Conservation (phyloP, 768 basidiomycete genomes). For the Pseudohyphozyma bogoriensis region DNA sequence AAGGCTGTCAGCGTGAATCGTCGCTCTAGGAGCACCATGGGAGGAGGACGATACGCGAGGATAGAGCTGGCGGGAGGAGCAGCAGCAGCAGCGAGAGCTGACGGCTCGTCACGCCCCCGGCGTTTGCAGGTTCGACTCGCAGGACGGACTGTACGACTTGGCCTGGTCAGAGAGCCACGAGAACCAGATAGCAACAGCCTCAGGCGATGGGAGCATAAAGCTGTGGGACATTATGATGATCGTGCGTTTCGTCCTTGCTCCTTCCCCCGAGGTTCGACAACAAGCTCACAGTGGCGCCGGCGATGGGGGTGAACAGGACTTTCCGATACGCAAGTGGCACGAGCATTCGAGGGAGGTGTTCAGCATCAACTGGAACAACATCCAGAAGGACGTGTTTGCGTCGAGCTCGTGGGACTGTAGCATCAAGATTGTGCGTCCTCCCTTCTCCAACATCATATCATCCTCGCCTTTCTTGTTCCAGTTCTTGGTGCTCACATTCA, state of each 20-base stretch:
- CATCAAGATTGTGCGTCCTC: constrained; percentile 65
- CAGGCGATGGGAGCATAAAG: constrained; percentile 80
- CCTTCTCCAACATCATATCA: not conserved
- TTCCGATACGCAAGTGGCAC: constrained; percentile 83
- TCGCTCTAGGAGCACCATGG: constrained; percentile 48
- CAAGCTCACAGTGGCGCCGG: not conserved
- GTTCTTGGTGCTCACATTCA: too few species aligned
- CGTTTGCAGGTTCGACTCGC: constrained; percentile 63
- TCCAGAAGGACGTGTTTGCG: constrained; percentile 74
- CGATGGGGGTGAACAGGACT: too few species aligned
- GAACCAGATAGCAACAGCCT: constrained; percentile 79
- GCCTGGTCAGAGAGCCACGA: constrained; percentile 95
- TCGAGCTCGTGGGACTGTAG: constrained; percentile 88
- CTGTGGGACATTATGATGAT: constrained; percentile 84
- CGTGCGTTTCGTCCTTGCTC: constrained; percentile 48
- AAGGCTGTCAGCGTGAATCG: too few species aligned
- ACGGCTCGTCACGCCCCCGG: not conserved
- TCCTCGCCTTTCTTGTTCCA: not conserved
- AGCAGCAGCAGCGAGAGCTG: too few species aligned
- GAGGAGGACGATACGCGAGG: too few species aligned
- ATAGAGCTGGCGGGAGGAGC: not conserved
- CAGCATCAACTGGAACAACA: constrained; percentile 90
- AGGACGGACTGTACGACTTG: constrained; percentile 78
- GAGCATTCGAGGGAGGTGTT: constrained; percentile 90
- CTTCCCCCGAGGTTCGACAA: not conserved